Conservation (phyloP, 1,284 basidiomycete genomes). For the Trametes polyzona region DNA sequence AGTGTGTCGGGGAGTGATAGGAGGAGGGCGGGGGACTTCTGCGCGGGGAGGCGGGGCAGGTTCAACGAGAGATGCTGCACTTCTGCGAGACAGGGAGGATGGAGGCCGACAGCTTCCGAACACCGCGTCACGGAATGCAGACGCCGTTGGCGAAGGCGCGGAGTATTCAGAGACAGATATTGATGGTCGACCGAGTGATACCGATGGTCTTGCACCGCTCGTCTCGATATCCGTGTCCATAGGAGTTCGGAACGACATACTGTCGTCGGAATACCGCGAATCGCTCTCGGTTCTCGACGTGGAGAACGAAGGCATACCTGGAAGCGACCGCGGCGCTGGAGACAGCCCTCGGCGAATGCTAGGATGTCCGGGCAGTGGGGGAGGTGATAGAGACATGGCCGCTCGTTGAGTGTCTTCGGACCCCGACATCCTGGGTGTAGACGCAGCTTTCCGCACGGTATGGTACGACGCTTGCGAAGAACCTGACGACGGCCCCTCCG, state of each 20-base stretch:
- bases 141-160: constrained; percentile 66
- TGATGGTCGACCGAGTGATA: constrained; percentile 38
- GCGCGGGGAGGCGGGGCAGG: constrained; percentile 20
- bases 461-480: constrained; percentile 21
- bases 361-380: constrained; percentile 20
- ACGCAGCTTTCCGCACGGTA: constrained; percentile 30
- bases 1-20: constrained; percentile 39
- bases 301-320: constrained; percentile 28
- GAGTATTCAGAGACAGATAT: constrained; percentile 61
- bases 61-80: constrained; percentile 30
- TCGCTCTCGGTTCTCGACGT: constrained; percentile 32
- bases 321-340: constrained; percentile 15
- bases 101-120: constrained; percentile 40
- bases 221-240: constrained; percentile 42
- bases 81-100: constrained; percentile 39
- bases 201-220: constrained; percentile 36
- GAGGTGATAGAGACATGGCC: constrained; percentile 26
- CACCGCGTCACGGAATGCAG: constrained; percentile 68
- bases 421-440: constrained; percentile 31
- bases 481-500: constrained; percentile 14
- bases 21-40: constrained; percentile 13
- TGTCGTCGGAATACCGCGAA: constrained; percentile 37
- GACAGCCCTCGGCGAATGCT: constrained; percentile 23
- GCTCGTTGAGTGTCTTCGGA: constrained; percentile 13
- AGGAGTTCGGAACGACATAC: constrained; percentile 36